Evolutionary conservation across 2,329 filamentous ascomycete species (phyloP), one percentile per base, ranked within the genome.

Genomic region (Graphiopsis chlorocephala): DNA sequence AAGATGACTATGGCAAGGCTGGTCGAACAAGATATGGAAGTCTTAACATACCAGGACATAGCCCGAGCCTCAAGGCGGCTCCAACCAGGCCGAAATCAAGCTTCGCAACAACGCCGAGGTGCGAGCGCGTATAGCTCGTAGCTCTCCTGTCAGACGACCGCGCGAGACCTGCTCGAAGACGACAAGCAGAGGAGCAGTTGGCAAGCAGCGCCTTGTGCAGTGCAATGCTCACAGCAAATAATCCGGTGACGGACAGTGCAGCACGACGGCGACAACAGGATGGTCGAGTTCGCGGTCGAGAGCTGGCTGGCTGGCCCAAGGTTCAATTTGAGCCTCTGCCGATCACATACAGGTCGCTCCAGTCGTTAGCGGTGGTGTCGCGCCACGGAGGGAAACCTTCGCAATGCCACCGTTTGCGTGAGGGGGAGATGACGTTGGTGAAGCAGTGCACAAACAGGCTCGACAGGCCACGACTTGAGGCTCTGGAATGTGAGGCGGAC

Each of bases 251-350:
- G 26, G 50, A 20, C 20, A 23, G 29, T 26, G 31, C 53, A 38
- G 53, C 31, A 23, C 29, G 20, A 20, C 53, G 10, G 25, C 50
- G 26, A 53, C 50, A 31, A 53, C 29, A 20, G 52, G 28, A 2
- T 56, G 53, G 15, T 31, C 29, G 48, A 28, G 28, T 29, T 31
- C 25, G 10, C 14, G 17, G 28, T 17, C 15, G 26, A 56, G 53
- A 35, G 53, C 53, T 26, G 38, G 38, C 45, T 53, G 50, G 59
- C 23, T 50, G 60, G 29, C 31, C 53, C 10, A 35, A 35, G 31
- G 61, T 31, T 31, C 35, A 35, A 33, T 14, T 55, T 56, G 48
- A 64, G 61, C 61, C 61, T n/a, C 61, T 58, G 61, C 42, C 52
- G 61, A 64, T 64, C 61, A 45, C 33, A 31, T 38, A 25, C 35